Base-by-base conservation (phyloP, 257 asterid genomes). In the Scutellaria galericulata region DNA sequence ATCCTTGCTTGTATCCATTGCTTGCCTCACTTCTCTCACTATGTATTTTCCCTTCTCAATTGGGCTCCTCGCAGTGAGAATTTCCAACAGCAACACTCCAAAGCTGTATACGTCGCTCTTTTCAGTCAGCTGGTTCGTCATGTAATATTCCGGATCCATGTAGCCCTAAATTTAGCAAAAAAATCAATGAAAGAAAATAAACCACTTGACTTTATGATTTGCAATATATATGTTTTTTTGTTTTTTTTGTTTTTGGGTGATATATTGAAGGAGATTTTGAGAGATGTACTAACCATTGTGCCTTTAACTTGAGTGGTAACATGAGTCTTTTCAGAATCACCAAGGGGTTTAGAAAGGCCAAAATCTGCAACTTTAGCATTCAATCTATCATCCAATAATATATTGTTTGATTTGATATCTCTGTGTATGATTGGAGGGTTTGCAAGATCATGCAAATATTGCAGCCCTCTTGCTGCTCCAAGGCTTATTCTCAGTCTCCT, bases 291-390 rank as follows among this genome's bases (percentile, higher is more conserved):
- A 7, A 92, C 98, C 97, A 90, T 88, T 64, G 98, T 90, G 80
- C 98, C 98, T 85, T 92, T 92, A 70, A 92, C 97, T 86, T 92
- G 98, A 82, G 98, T 92, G 66, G 97, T 90, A 20, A 92, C 81
- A 51, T 92, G 96, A 40, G 89, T 85, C 80, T 72, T 75, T 37
- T 88, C 96, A 8, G 87, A 67, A 27, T 89, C 95, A 51, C 73
- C 73, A 75, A 86, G 12, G 12, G 71, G 88, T 80, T 90, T 92
- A 22, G 96, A 92, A 68, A 92, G 86, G 24, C 98, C 98, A 50
- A 92, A 92, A 90, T 92, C 98, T 7, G 98, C 94, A 39, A 90
- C 96, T 84, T 90, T 92, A 47, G 98, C 97, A n/a, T 60, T 92
- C 60, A 92, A 70, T 12, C 86, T 79, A 11, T 90, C 92, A 51